These are phyloP conservation scores for Endotrypanum monterogeii DNA, from an alignment of 208 protist species.

Conservation along the genomic window DNA sequence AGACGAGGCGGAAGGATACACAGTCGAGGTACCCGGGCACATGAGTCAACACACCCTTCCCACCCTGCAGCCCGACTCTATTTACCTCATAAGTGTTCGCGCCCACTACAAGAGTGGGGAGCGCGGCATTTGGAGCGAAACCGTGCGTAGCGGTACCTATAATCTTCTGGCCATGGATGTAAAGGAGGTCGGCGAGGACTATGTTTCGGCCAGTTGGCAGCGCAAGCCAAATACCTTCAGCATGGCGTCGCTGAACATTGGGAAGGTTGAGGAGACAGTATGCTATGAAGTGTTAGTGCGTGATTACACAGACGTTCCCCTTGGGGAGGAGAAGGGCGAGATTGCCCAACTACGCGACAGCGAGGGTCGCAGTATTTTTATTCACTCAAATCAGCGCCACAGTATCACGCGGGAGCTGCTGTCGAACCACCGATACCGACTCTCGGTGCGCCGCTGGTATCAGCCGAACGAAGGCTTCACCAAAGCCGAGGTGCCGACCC, in stretches of 20 bases:
- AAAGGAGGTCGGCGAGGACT: constrained; percentile 78
- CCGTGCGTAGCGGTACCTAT: constrained; percentile 66
- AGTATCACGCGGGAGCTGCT: constrained; percentile 66
- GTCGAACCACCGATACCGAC: constrained; percentile 76
- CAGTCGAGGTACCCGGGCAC: constrained; percentile 56
- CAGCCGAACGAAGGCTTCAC: constrained; percentile 59
- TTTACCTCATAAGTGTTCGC: constrained; percentile 72
- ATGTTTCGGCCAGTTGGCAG: constrained; percentile 76
- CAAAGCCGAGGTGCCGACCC: neutral
- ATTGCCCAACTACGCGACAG: constrained; percentile 13
- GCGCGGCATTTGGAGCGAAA: constrained; percentile 65
- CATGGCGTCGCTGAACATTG: constrained; percentile 47
- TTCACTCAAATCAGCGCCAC: constrained; percentile 55
- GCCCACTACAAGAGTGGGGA: constrained; percentile 77
- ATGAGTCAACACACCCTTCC: constrained; percentile 51
- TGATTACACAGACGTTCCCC: constrained; percentile 67
- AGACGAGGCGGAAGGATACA: constrained; percentile 61
- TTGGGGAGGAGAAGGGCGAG: constrained; percentile 49
- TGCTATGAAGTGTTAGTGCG: constrained; percentile 79
- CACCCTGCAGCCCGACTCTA: constrained; percentile 58
- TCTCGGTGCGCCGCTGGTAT: constrained; percentile 90
- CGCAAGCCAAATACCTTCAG: constrained; percentile 66
- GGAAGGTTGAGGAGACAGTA: constrained; percentile 77
- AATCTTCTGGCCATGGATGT: constrained; percentile 73
- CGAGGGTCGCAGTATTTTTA: constrained; percentile 35